Evolutionary conservation across 352 stramenopile genomes (phyloP), one percentile per base, ranked within the genome.

Genomic region (Albugo candida): DNA sequence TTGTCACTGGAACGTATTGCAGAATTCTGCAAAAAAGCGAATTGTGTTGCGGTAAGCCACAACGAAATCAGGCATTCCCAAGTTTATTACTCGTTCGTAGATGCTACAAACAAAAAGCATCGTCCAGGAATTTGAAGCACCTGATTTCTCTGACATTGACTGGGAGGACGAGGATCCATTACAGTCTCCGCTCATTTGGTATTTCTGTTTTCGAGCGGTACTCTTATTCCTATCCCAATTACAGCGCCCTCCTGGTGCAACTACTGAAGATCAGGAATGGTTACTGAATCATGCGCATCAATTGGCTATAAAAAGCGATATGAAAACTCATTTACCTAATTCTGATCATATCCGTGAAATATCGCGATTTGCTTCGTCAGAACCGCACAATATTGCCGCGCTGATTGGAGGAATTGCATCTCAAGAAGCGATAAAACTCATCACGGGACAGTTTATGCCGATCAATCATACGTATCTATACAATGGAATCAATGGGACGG

Each of bases 381-480:
- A 98, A 60, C 61, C 97, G 47, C 92, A 98, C 62, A 92, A 80
- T 36, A 74, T 97, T 44, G 87, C 91, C 3, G 83, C 86, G 19
- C 63, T 98, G 16, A 72, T 98, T 45, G 95, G 94, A n/a, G 95
- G 93, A 16, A 79, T 98, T 14, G 93, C 92, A 2, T 83, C 85
- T 24, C 95, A 99, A 60, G 95, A 99, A 55, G 92, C 91, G 13
- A 72, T 99, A 42, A 99, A 99, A 64, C 58, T 98, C 40, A 95
- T 98, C 61, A 98, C 94, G 36, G 78, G 95, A 43, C 91, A 98
- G 63, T 99, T 97, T 57, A 68, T 96, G 51, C 93, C 94, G 0
- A 55, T 99, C 5, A 80, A 98, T 61, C 93, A 98, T 63, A 98
- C 93, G 13, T 97, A 97, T 61, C 38, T 99, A 6, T 98, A 96